A percentile compares a stretch with the other conserved stretches of the same genome.
Conservation (phyloP, 352 stramenopile genomes). For the Phytophthora vignae region DNA sequence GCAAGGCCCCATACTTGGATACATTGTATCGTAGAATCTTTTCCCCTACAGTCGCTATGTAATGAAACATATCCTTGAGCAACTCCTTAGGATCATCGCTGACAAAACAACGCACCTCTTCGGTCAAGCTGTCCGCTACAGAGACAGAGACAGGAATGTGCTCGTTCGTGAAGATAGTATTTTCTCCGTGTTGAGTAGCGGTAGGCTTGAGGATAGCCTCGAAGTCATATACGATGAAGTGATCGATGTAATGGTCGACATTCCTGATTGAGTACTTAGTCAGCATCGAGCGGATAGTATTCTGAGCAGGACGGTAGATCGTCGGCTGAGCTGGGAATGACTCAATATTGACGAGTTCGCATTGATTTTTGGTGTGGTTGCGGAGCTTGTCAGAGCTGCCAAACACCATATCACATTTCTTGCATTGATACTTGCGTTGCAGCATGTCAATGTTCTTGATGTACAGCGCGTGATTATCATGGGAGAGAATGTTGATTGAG, state of each 20-base stretch:
- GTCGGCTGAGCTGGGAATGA: neutral
- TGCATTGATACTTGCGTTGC: neutral
- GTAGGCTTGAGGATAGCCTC: neutral
- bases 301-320: neutral
- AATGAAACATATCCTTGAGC: conserved; percentile 3
- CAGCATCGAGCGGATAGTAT: neutral
- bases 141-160: conserved; percentile 10
- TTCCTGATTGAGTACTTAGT: conserved; percentile 10
- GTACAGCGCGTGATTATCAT: neutral
- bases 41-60: neutral
- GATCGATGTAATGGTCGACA: conserved; percentile 7
- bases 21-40: neutral
- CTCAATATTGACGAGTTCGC: conserved; percentile 3
- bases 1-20: neutral
- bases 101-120: conserved; percentile 2
- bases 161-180: conserved; percentile 7
- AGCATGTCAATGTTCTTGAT: conserved; percentile 7
- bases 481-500: neutral
- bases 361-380: conserved; percentile 1
- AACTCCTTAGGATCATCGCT: neutral
- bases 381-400: neutral
- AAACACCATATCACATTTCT: conserved; percentile 15
- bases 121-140: conserved; percentile 1
- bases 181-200: neutral
- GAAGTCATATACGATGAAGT: conserved; percentile 5